phyloP scores from a whole-genome alignment of 2,329 filamentous ascomycete species.

The Sclerotinia trifoliorum region DNA sequence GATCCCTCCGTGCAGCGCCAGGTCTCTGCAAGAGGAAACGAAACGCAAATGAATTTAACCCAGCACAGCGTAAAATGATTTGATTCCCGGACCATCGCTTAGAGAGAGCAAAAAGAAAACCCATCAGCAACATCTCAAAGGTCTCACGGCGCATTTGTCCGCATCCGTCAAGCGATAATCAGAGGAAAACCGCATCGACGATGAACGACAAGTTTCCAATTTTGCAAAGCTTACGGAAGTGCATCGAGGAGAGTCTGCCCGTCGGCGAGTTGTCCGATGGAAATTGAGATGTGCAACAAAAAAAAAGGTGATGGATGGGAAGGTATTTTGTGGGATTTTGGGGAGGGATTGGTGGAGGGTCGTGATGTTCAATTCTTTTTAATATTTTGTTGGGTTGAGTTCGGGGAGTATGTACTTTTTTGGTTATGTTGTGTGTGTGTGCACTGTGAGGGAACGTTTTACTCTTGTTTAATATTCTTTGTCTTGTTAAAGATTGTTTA shows the following conservation, averaged over 20 bases:
- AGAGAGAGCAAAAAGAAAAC: background rate
- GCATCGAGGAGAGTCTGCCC: background rate
- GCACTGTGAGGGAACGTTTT: too few relatives aligned
- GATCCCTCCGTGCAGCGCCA: background rate
- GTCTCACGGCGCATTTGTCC: conserved; percentile 2
- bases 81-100: background rate
- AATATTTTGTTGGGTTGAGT: too few relatives aligned
- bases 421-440: too few relatives aligned
- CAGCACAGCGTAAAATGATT: background rate
- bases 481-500: too few relatives aligned
- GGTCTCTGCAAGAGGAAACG: background rate
- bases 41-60: background rate
- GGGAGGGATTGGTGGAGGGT: conserved; percentile 1
- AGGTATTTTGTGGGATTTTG: background rate
- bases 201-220: background rate
- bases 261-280: conserved; percentile 6
- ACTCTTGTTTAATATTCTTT: too few relatives aligned
- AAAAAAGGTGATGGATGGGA: background rate
- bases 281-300: conserved; percentile 11
- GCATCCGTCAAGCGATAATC: too few relatives aligned
- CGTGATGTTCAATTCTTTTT: too few relatives aligned
- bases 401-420: too few relatives aligned
- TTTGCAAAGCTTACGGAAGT: too few relatives aligned
- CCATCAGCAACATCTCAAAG: background rate
- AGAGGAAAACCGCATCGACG: background rate